Evolutionary conservation across 805 yeast species (phyloP).

Genomic region (Yarrowia sp.): DNA sequence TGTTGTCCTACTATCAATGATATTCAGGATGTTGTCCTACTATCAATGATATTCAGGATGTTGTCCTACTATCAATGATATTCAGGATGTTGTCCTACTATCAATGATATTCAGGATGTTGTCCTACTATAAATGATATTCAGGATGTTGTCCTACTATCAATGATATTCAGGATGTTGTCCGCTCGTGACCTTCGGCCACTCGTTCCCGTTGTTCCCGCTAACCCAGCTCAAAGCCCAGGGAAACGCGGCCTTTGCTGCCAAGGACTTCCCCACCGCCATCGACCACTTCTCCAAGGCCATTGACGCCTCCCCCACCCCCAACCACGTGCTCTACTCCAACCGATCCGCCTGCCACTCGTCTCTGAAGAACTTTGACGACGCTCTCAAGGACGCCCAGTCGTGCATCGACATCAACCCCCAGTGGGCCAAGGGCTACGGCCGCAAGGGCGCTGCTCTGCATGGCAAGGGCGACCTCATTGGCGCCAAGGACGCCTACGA

Average conservation of each 20-base stretch:
- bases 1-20: too few relatives aligned
- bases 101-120: too few relatives aligned
- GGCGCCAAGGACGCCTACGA: conserved; percentile 70
- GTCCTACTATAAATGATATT: too few relatives aligned
- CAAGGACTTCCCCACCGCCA: conserved; percentile 78
- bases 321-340: conserved; percentile 89
- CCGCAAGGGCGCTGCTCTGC: conserved; percentile 89
- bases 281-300: conserved; percentile 78
- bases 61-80: too few relatives aligned
- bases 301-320: conserved; percentile 78
- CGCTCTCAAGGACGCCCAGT: conserved; percentile 82
- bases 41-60: too few relatives aligned
- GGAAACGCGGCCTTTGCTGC: conserved; percentile 92
- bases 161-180: not conserved
- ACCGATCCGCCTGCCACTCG: conserved; percentile 89
- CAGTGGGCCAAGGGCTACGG: conserved; percentile 95
- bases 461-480: conserved; percentile 78
- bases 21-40: too few relatives aligned
- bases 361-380: conserved; percentile 68
- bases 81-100: too few relatives aligned
- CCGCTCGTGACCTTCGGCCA: not conserved
- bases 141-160: too few relatives aligned
- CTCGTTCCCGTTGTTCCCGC: not conserved
- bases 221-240: conserved; percentile 61
- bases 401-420: conserved; percentile 76